phyloP scores from a whole-genome alignment of 257 asterid species.

The Forsythia viridissima region DNA sequence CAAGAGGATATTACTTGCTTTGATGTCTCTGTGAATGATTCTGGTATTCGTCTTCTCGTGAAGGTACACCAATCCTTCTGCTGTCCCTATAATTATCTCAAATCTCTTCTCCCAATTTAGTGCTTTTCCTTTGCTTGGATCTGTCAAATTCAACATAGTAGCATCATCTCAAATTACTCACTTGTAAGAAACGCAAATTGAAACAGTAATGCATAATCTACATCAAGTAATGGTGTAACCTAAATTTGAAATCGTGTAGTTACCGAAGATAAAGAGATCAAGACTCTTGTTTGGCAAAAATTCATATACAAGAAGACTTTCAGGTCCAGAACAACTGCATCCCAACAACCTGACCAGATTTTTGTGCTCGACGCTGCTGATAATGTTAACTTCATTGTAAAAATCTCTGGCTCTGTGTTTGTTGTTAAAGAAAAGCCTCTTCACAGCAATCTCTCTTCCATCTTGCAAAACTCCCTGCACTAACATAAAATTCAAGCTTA shows the following conservation, averaged over 20 bases:
- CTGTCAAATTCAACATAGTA: conserved; percentile 48
- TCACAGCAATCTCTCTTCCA: conserved; percentile 92
- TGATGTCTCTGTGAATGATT: conserved; percentile 78
- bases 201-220: too few relatives aligned
- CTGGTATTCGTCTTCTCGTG: conserved; percentile 68
- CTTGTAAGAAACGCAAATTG: too few relatives aligned
- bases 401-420: conserved; percentile 87
- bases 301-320: conserved; percentile 91
- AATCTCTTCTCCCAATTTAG: conserved; percentile 73
- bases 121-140: conserved; percentile 56
- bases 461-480: conserved; percentile 79
- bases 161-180: too few relatives aligned
- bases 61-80: conserved; percentile 73
- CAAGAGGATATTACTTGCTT: conserved; percentile 71
- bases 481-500: background rate
- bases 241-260: conserved; percentile 18
- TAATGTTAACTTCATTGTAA: conserved; percentile 89
- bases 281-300: conserved; percentile 72
- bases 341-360: conserved; percentile 83
- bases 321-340: conserved; percentile 91
- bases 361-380: conserved; percentile 86
- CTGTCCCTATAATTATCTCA: conserved; percentile 71
- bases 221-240: too few relatives aligned
- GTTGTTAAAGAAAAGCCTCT: conserved; percentile 86
- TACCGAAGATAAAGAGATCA: conserved; percentile 79